A percentile compares a stretch with the other conserved stretches of the same genome.
phyloP scores from a whole-genome alignment of 345 rosid genomes.

The Syzygium oleosum region DNA sequence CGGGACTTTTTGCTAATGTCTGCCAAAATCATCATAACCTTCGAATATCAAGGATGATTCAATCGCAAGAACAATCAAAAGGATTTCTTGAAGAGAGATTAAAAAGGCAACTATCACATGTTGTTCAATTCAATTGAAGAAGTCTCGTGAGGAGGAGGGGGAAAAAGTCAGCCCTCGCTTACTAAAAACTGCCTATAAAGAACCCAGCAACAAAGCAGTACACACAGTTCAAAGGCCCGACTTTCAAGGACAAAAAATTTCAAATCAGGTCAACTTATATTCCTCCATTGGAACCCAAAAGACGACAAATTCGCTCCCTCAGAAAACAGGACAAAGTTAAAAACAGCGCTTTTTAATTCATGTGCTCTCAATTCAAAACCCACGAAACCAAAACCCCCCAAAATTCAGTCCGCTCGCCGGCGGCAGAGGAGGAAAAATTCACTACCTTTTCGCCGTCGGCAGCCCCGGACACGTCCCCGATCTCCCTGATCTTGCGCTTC shows the following conservation, averaged over 20 bases:
- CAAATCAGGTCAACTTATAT: slow-evolving; percentile 5
- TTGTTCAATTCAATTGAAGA: neutral
- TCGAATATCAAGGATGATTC: neutral
- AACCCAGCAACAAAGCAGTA: slow-evolving; percentile 6
- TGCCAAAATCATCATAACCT: slow-evolving; percentile 5
- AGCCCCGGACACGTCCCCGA: slow-evolving; percentile 36
- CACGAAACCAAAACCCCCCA: neutral
- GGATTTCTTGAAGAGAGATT: neutral
- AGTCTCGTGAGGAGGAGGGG: neutral
- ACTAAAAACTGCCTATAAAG: slow-evolving; percentile 7
- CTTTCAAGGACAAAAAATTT: slow-evolving; percentile 27
- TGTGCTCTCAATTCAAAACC: neutral
- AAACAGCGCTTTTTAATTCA: neutral
- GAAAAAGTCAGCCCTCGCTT: slow-evolving; percentile 14
- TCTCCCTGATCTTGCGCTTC: slow-evolving; percentile 46
- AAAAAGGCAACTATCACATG: neutral
- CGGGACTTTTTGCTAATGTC: slow-evolving; percentile 19
- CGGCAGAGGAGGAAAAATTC: neutral
- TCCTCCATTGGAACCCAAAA: neutral
- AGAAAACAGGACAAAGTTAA: slow-evolving; percentile 4
- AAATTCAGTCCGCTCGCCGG: neutral
- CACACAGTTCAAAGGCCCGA: slow-evolving; percentile 22
- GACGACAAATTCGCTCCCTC: slow-evolving; percentile 1
- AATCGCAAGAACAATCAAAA: neutral
- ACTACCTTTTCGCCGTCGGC: slow-evolving; percentile 28